phyloP scores from a whole-genome alignment of 139 green algal genomes.

The Haematococcus sp. region DNA sequence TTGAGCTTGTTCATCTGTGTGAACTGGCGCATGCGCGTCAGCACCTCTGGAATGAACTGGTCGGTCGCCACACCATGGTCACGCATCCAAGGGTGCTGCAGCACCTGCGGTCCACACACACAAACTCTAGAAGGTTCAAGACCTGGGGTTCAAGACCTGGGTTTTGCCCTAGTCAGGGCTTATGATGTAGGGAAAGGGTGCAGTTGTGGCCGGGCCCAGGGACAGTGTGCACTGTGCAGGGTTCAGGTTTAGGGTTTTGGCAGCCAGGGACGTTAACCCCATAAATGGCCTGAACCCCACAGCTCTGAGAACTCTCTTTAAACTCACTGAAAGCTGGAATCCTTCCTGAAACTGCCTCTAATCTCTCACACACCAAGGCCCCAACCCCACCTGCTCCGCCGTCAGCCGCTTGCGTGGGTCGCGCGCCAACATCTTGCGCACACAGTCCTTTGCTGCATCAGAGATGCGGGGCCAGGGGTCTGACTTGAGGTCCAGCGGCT shows the following conservation, averaged over 20 bases:
- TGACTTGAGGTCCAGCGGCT: slow-evolving; percentile 64
- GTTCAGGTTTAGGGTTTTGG: too few species aligned
- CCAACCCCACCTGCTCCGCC: slow-evolving; percentile 52
- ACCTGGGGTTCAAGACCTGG: too few species aligned
- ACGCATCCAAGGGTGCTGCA: slow-evolving; percentile 89
- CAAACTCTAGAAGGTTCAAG: not conserved
- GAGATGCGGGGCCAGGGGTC: slow-evolving; percentile 75
- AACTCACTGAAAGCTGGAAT: too few species aligned
- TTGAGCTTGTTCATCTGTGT: slow-evolving; percentile 92
- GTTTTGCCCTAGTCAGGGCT: too few species aligned
- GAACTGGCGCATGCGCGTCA: slow-evolving; percentile 77
- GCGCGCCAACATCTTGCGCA: slow-evolving; percentile 75
- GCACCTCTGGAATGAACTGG: slow-evolving; percentile 59
- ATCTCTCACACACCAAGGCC: not conserved
- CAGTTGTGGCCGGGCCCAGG: too few species aligned
- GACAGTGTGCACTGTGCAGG: too few species aligned
- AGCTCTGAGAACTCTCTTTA: too few species aligned
- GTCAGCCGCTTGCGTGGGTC: slow-evolving; percentile 81
- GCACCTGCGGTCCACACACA: slow-evolving; percentile 57
- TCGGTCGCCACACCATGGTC: slow-evolving; percentile 81
- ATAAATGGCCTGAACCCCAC: too few species aligned
- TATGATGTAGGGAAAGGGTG: too few species aligned
- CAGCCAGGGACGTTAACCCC: too few species aligned
- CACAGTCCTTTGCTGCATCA: slow-evolving; percentile 75
- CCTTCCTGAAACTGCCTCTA: too few species aligned